phyloP scores from a whole-genome alignment of 2,329 filamentous ascomycete genomes.

The Pseudogymnoascus sp. region DNA sequence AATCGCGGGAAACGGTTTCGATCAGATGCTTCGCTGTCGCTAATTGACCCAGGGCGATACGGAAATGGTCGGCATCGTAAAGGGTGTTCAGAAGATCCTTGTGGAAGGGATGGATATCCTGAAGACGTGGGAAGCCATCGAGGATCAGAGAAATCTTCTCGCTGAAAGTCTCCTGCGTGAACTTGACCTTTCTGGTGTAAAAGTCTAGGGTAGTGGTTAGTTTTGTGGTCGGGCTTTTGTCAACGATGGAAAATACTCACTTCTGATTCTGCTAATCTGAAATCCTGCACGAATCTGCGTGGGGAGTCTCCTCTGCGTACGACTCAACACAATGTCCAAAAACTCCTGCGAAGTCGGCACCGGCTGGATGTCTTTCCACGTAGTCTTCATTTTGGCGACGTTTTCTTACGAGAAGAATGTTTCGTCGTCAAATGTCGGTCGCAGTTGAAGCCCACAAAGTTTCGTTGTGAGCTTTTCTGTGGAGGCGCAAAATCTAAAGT shows the following conservation, averaged over 20 bases:
- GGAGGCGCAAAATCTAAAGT: conserved; percentile 12
- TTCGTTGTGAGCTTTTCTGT: conserved; percentile 10
- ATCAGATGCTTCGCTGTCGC: conserved; percentile 95
- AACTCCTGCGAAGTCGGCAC: conserved; percentile 94
- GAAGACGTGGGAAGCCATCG: conserved; percentile 84
- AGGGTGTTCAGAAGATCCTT: conserved; percentile 84
- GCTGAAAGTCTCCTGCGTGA: conserved; percentile 90
- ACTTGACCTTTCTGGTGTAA: conserved; percentile 98
- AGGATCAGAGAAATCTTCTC: conserved; percentile 90
- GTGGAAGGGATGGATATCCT: conserved; percentile 95
- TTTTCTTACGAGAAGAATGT: conserved; percentile 10
- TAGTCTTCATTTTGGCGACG: conserved; percentile 48
- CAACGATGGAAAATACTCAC: conserved; percentile 27
- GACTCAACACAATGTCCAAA: conserved; percentile 90
- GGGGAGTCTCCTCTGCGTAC: conserved; percentile 86
- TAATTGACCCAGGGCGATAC: conserved; percentile 90
- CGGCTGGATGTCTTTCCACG: conserved; percentile 73
- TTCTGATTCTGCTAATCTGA: conserved; percentile 87
- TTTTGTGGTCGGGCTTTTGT: conserved; percentile 6
- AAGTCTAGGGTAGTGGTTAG: conserved; percentile 53
- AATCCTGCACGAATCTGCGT: conserved; percentile 95
- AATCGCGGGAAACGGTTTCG: conserved; percentile 92
- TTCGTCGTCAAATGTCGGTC: conserved; percentile 9
- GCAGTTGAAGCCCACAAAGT: conserved; percentile 10
- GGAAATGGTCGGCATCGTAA: conserved; percentile 97